phyloP scores from a whole-genome alignment of 495 filamentous ascomycete genomes.

The Hypoxylon crocopeplum region DNA sequence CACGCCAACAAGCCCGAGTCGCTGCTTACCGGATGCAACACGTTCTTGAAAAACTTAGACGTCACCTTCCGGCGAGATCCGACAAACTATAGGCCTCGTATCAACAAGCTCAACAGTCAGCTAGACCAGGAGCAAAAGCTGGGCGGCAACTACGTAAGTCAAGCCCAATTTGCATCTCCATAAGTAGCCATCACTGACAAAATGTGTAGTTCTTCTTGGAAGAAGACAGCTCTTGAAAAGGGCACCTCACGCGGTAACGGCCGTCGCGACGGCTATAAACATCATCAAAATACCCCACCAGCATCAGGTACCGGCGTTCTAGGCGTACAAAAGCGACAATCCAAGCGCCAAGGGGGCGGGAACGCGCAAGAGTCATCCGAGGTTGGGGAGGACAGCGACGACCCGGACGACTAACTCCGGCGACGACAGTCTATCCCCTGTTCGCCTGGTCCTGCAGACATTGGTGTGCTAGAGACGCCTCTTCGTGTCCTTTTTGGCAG shows the following conservation, averaged over 20 bases:
- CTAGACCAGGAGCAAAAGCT: slow-evolving; percentile 97
- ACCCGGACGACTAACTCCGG: slow-evolving; percentile 50
- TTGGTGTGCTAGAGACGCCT: slow-evolving; percentile 9
- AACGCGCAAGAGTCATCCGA: slow-evolving; percentile 40
- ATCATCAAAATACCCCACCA: slow-evolving; percentile 38
- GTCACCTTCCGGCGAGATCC: slow-evolving; percentile 98
- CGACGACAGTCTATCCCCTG: slow-evolving; percentile 60
- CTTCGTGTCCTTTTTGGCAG: not conserved
- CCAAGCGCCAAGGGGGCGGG: slow-evolving; percentile 36
- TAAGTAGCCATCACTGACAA: slow-evolving; percentile 20
- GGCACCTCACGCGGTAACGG: slow-evolving; percentile 50
- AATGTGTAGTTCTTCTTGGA: slow-evolving; percentile 81
- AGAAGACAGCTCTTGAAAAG: slow-evolving; percentile 73
- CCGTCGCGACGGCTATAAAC: slow-evolving; percentile 35
- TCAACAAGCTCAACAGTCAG: slow-evolving; percentile 96
- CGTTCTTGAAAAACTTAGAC: slow-evolving; percentile 91
- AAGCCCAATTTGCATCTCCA: not conserved
- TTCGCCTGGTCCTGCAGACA: slow-evolving; percentile 58
- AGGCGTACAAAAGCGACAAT: slow-evolving; percentile 50
- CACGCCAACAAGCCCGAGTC: slow-evolving; percentile 89
- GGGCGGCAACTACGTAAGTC: slow-evolving; percentile 85
- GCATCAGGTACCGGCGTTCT: slow-evolving; percentile 52
- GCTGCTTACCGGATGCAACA: slow-evolving; percentile 94
- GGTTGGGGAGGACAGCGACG: slow-evolving; percentile 50
- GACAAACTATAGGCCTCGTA: slow-evolving; percentile 92